Conservation (phyloP, 139 green algal species). For the Edaphochlamys debaryana region DNA sequence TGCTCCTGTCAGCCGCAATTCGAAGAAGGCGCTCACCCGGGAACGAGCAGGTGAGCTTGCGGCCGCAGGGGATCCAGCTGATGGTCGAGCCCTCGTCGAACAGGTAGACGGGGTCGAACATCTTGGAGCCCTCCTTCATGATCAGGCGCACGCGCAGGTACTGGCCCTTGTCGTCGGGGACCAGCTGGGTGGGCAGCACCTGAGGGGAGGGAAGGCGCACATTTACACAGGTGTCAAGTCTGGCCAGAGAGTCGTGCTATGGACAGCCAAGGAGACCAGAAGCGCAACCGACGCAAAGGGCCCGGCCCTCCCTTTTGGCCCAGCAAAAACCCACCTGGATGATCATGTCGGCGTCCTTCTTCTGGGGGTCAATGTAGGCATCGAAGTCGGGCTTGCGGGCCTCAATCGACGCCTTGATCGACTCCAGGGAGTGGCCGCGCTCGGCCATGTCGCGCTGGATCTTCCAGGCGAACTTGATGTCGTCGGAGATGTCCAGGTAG, state of each 20-base stretch:
- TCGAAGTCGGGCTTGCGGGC: slow-evolving; percentile 99
- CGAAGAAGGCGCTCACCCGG: too few species aligned
- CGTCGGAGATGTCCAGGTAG: slow-evolving; percentile 99
- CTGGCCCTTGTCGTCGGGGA: slow-evolving; percentile 99
- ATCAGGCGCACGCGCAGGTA: slow-evolving; percentile 98
- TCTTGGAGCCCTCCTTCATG: slow-evolving; percentile 96
- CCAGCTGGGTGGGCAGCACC: slow-evolving; percentile 99
- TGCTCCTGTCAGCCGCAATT: too few species aligned
- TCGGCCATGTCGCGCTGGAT: slow-evolving; percentile 99
- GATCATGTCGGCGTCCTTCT: slow-evolving; percentile 97
- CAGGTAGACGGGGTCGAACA: slow-evolving; percentile 93
- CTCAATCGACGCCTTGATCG: slow-evolving; percentile 98
- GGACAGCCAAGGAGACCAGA: too few species aligned
- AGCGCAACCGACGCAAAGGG: too few species aligned
- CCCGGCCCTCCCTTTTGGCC: too few species aligned
- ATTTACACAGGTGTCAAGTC: too few species aligned
- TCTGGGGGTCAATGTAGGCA: slow-evolving; percentile 99
- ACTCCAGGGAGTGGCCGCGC: slow-evolving; percentile 97
- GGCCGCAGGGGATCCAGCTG: slow-evolving; percentile 99
- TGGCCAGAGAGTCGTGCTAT: too few species aligned
- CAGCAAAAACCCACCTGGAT: slow-evolving; percentile 91
- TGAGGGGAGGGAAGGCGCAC: slow-evolving; percentile 36
- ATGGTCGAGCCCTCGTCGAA: slow-evolving; percentile 99
- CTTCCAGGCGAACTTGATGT: slow-evolving; percentile 99
- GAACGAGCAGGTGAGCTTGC: slow-evolving; percentile 99